These are phyloP conservation scores for Umbelopsis sp. DNA, from an alignment of 192 early-diverging fungal species.

Conservation along the genomic window DNA sequence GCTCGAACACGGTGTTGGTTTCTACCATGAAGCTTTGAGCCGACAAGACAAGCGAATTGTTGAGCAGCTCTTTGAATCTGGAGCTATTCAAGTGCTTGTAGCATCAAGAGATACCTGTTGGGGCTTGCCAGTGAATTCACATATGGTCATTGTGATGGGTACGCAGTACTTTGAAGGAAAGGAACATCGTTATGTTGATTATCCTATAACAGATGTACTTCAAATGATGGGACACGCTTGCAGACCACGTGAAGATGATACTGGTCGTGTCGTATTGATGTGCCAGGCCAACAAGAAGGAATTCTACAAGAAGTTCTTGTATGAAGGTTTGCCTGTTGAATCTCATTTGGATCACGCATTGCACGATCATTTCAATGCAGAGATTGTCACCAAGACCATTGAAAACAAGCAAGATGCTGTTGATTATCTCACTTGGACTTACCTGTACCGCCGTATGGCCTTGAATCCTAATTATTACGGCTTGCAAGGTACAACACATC, in stretches of 20 bases:
- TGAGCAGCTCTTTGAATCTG: constrained; percentile 92
- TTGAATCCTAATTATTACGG: constrained; percentile 98
- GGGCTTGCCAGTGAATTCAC: constrained; percentile 98
- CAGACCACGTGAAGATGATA: constrained; percentile 94
- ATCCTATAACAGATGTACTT: constrained; percentile 95
- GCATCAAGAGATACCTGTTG: constrained; percentile 96
- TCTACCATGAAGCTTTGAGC: constrained; percentile 95
- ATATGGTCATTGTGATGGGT: constrained; percentile 97
- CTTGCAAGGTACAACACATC: constrained; percentile 69
- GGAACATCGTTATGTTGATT: constrained; percentile 89
- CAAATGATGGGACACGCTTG: constrained; percentile 99
- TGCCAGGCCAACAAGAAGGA: constrained; percentile 97
- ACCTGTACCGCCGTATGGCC: constrained; percentile 87
- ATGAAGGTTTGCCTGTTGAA: constrained; percentile 93
- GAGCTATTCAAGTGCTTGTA: constrained; percentile 95
- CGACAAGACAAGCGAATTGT: constrained; percentile 85
- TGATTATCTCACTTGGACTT: constrained; percentile 96
- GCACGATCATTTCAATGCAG: constrained; percentile 94
- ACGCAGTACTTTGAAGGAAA: constrained; percentile 97
- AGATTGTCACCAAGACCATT: constrained; percentile 88
- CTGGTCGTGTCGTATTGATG: constrained; percentile 90
- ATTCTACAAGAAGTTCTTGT: constrained; percentile 98
- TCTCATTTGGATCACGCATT: constrained; percentile 73
- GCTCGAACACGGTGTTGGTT: constrained; percentile 94
- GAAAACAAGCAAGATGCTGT: constrained; percentile 91